phyloP scores from a whole-genome alignment of 805 yeast genomes.

The Tetrapisispora nanseiensis region DNA sequence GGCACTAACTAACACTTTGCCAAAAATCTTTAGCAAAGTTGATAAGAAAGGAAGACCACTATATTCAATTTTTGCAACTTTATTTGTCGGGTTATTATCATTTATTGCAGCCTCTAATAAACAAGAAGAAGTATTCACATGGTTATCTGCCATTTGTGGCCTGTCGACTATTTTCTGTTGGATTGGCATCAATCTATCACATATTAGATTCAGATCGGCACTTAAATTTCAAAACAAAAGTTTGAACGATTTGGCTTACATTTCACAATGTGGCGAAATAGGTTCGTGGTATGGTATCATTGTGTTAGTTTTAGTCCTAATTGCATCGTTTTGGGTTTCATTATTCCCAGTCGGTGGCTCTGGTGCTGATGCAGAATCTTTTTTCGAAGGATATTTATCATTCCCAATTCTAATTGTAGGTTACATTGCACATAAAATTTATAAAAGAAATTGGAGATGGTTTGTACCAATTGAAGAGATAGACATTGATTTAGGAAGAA shows the following conservation, averaged over 20 bases:
- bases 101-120: slow-evolving; percentile 46
- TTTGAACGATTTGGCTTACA: slow-evolving; percentile 58
- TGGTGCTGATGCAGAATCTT: slow-evolving; percentile 49
- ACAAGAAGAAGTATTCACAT: slow-evolving; percentile 47
- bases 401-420: slow-evolving; percentile 50
- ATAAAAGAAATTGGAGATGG: slow-evolving; percentile 35
- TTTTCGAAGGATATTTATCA: slow-evolving; percentile 58
- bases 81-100: slow-evolving; percentile 47
- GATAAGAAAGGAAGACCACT: slow-evolving; percentile 63
- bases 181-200: slow-evolving; percentile 51
- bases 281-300: slow-evolving; percentile 58
- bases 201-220: slow-evolving; percentile 56
- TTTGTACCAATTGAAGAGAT: slow-evolving; percentile 39
- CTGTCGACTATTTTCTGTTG: slow-evolving; percentile 54
- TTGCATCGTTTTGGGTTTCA: slow-evolving; percentile 79
- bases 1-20: slow-evolving; percentile 55
- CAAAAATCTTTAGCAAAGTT: slow-evolving; percentile 47
- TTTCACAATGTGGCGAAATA: slow-evolving; percentile 54
- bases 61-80: slow-evolving; percentile 42
- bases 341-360: slow-evolving; percentile 53
- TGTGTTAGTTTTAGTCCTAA: slow-evolving; percentile 50
- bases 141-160: slow-evolving; percentile 60
- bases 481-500: slow-evolving; percentile 56
- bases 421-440: slow-evolving; percentile 49
- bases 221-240: slow-evolving; percentile 55